phyloP scores from a whole-genome alignment of 1,284 basidiomycete species.

The Naganishia liquefaciens region DNA sequence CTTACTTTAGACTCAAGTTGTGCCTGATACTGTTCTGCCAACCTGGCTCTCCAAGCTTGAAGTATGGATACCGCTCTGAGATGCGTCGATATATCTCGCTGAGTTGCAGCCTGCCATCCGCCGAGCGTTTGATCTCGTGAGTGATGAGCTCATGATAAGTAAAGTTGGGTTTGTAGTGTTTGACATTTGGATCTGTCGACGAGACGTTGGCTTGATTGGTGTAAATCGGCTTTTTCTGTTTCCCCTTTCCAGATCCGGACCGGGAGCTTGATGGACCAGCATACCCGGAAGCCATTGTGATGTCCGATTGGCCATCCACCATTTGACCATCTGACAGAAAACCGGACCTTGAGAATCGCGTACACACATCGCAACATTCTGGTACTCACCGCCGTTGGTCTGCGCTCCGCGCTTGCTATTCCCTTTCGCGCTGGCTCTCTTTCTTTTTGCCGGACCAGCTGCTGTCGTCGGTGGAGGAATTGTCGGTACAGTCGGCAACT shows the following conservation, averaged over 20 bases:
- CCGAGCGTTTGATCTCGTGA: slow-evolving; percentile 51
- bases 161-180: slow-evolving; percentile 51
- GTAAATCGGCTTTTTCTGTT: slow-evolving; percentile 32
- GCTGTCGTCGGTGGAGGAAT: not conserved
- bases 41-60: slow-evolving; percentile 53
- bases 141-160: slow-evolving; percentile 54
- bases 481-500: slow-evolving; percentile 12
- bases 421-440: slow-evolving; percentile 21
- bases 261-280: slow-evolving; percentile 21
- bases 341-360: not conserved
- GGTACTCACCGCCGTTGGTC: slow-evolving; percentile 6
- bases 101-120: slow-evolving; percentile 50
- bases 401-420: slow-evolving; percentile 18
- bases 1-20: slow-evolving; percentile 53
- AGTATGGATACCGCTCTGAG: slow-evolving; percentile 53
- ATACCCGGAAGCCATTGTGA: not conserved
- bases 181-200: slow-evolving; percentile 30
- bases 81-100: slow-evolving; percentile 51
- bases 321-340: no score
- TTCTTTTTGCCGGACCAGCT: slow-evolving; percentile 10
- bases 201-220: slow-evolving; percentile 28
- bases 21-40: slow-evolving; percentile 55
- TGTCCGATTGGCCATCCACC: slow-evolving; percentile 1
- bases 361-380: no score
- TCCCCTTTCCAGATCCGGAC: slow-evolving; percentile 19